Evolutionary conservation across 2,329 filamentous ascomycete species (phyloP), one percentile per base, ranked within the genome.

Genomic region (Didymella glomerata): DNA sequence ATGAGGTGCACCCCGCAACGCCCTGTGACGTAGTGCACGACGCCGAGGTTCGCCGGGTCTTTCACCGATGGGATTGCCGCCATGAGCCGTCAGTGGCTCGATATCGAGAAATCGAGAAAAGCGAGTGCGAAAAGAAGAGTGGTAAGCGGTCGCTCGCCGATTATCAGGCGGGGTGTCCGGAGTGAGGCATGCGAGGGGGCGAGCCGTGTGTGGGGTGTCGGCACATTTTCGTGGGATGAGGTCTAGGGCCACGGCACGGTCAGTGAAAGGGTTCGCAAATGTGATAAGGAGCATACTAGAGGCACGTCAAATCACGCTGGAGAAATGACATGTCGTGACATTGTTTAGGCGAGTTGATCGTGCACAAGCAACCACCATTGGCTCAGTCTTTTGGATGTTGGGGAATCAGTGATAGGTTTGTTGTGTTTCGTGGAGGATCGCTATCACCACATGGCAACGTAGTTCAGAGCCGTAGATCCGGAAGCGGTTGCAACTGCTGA

Each of bases 11-110:
- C 63, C 67, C 68, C 65, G 65, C 65, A 66, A 58, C 51, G 49
- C 36, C 32, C 44, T 49, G 61, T 69, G 66, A 69, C 63, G 66
- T 69, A 66, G 57, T 51, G 57, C 46, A 51, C 32, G 28, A 34
- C 25, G 68, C 68, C 68, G 68, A 70, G 28, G 25, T 66, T 69
- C 63, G 65, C 69, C 69, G 68, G 53, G 18, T 20, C 50, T 47
- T 61, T 52, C 56, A 55, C 64, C 61, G 61, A 66, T 60, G 52
- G 62, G 40, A 22, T 40, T 50, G 40, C 45, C 56, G 54, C 50
- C 51, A 48, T 27, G 41, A 41, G 48, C 50, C 30, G 24, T 51
- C 56, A 60, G 51, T 62, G 60, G 62, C 48, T 53, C 41, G 25
- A 41, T 32, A 7, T 28, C 3, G 25, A 59, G 27, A 27, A 34